These are phyloP conservation scores for Kalmusia sp. DNA, from an alignment of 2,329 filamentous ascomycete species.

Conservation along the genomic window DNA sequence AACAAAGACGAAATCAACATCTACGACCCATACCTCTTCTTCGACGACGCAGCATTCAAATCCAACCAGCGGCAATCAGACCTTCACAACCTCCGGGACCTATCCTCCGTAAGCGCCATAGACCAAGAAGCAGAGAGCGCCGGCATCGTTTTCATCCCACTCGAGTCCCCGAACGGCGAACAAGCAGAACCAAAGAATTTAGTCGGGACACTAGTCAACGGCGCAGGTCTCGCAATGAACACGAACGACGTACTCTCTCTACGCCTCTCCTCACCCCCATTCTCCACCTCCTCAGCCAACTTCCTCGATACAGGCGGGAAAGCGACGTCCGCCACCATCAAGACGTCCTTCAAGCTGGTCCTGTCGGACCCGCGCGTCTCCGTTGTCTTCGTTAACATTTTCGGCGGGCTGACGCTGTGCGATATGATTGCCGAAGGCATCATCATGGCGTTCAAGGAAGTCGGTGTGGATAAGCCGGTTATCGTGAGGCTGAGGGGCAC, in stretches of 20 bases:
- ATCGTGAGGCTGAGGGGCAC: conserved; percentile 80
- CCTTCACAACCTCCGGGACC: conserved; percentile 65
- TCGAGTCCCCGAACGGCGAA: conserved; percentile 32
- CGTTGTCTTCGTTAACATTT: conserved; percentile 76
- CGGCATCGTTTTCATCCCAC: conserved; percentile 81
- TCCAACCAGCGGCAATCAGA: conserved; percentile 67
- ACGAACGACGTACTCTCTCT: conserved; percentile 80
- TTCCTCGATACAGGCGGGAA: conserved; percentile 92
- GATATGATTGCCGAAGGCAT: conserved; percentile 84
- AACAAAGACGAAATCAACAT: conserved; percentile 55
- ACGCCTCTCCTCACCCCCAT: conserved; percentile 60
- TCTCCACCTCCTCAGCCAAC: conserved; percentile 71
- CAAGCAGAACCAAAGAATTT: conserved; percentile 51
- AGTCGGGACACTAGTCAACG: conserved; percentile 86
- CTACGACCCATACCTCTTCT: conserved; percentile 64
- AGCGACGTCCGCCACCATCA: conserved; percentile 82
- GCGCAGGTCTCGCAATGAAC: conserved; percentile 89
- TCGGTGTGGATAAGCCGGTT: conserved; percentile 69
- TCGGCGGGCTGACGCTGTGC: conserved; percentile 73
- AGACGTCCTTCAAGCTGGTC: conserved; percentile 76
- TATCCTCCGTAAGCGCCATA: conserved; percentile 58
- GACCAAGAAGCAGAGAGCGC: conserved; percentile 70
- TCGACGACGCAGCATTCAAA: conserved; percentile 74
- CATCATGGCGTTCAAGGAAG: conserved; percentile 73
- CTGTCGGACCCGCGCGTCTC: conserved; percentile 74